A percentile compares a stretch with the other conserved stretches of the same genome.
These are phyloP conservation scores for Candida sojae DNA, from an alignment of 1,139 yeast genomes.

Conservation along the genomic window DNA sequence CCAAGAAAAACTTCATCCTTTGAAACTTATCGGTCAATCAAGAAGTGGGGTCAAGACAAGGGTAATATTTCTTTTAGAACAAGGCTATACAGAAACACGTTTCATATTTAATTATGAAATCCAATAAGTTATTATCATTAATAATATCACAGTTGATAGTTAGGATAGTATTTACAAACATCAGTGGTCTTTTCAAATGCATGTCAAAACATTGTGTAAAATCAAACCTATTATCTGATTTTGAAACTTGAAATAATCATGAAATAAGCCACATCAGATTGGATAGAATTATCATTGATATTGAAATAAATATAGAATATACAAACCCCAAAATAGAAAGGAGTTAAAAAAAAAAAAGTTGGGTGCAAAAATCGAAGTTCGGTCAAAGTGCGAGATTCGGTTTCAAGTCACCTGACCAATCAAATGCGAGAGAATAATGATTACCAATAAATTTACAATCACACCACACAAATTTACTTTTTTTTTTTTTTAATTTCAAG, in stretches of 20 bases:
- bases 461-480: constrained; percentile 1
- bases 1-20: neutral
- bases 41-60: no score
- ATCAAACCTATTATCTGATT: neutral
- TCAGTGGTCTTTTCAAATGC: no score
- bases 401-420: constrained; percentile 3
- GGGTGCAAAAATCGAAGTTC: constrained; percentile 4
- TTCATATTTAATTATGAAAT: no score
- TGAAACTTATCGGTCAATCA: neutral
- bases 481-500: no score
- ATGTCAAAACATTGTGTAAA: no score
- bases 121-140: no score
- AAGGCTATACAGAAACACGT: no score
- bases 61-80: no score
- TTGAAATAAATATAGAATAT: no score
- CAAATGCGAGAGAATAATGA: constrained; percentile 1
- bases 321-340: no score
- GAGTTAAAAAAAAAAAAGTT: neutral
- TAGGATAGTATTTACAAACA: no score
- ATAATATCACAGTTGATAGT: no score
- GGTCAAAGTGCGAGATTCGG: constrained; percentile 3
- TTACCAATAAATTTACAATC: constrained; percentile 2
- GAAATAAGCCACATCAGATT: neutral
- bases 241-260: neutral
- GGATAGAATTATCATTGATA: neutral